Base-by-base conservation (phyloP, 169 alveolate genomes). In the Eimeria sp. region DNA sequence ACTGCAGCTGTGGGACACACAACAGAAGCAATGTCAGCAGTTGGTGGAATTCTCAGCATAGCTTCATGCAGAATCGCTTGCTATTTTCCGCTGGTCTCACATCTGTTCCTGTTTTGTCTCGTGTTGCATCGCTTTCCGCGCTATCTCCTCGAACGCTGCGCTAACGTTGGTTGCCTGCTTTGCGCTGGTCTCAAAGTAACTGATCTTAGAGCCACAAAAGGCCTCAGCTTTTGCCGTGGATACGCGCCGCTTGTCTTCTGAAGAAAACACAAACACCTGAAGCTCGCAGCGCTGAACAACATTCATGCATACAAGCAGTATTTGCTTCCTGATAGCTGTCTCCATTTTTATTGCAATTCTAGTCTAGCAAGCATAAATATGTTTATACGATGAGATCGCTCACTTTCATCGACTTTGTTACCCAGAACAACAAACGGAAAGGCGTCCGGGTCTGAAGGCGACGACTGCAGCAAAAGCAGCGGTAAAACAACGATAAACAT, bases 361-460 rank as follows among this genome's bases (percentile, higher is more conserved):
- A 34, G 2, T 57, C 51, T 84, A 43, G 47, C 13, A n/a, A 63
- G 13, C 43, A 3, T 83, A 16, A 25, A 58, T 73, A 51, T 49
- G 45, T 61, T 78, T 73, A 67, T 65, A 98, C 99, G 96, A 99
- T 98, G 92, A 99, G 97, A 96, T 97, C 70, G 97, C 99, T 95
- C 57, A 89, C 95, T 65, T 49, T 98, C 99, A 97, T 99, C 99
- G 54, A 98, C 98, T 97, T 99, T 99, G 97, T 99, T 99, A 65
- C 99, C 99, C n/a, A 99, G 88, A 22, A 99, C 98, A 54, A 99
- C 99, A 95, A 99, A 99, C 27, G 99, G 99, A 97, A 98, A 98
- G 89, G 98, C 97, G 88, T 98, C 99, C 22, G 99, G 99, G 90
- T 99, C 99, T 95, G 98, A 98, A 47, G 99, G 99, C 47, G 98